Conservation (phyloP, 768 basidiomycete species). For the Boletellus sp. region DNA sequence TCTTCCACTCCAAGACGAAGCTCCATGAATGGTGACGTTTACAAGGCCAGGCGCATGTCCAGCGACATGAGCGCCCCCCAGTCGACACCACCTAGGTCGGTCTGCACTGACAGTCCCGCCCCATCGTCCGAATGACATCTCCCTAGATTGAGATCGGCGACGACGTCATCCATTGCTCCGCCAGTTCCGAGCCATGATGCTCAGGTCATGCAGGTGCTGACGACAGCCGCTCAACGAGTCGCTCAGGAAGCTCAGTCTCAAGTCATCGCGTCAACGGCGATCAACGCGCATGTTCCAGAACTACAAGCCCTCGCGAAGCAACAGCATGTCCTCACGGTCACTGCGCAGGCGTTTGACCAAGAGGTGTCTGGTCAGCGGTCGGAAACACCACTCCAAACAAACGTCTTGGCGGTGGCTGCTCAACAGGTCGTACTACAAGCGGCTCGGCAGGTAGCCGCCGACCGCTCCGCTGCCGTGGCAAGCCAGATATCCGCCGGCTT, state of each 20-base stretch:
- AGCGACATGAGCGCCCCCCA: slow-evolving; percentile 39
- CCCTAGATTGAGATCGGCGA: slow-evolving; percentile 31
- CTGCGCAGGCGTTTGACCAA: slow-evolving; percentile 73
- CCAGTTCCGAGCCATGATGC: slow-evolving; percentile 50
- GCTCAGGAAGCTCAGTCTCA: slow-evolving; percentile 71
- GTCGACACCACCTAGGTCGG: slow-evolving; percentile 28
- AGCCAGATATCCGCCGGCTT: slow-evolving; percentile 39
- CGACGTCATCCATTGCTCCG: slow-evolving; percentile 29
- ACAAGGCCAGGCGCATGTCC: slow-evolving; percentile 40
- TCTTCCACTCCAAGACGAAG: slow-evolving; percentile 45
- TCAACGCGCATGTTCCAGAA: slow-evolving; percentile 44
- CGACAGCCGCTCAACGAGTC: slow-evolving; percentile 73
- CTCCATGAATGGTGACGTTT: slow-evolving; percentile 43
- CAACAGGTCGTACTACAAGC: slow-evolving; percentile 81
- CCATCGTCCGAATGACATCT: slow-evolving; percentile 1
- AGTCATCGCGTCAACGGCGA: slow-evolving; percentile 48
- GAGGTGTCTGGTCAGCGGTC: slow-evolving; percentile 55
- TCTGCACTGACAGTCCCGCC: background rate
- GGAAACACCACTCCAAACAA: slow-evolving; percentile 47
- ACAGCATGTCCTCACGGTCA: slow-evolving; percentile 69
- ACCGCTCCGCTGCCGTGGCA: slow-evolving; percentile 43
- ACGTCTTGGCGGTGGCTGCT: slow-evolving; percentile 66
- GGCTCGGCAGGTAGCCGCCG: slow-evolving; percentile 55
- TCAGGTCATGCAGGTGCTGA: slow-evolving; percentile 74
- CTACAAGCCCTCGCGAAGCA: slow-evolving; percentile 74